Evolutionary conservation across 176 grass and related monocot species (phyloP).

Genomic region (Pontederia paniculata): DNA sequence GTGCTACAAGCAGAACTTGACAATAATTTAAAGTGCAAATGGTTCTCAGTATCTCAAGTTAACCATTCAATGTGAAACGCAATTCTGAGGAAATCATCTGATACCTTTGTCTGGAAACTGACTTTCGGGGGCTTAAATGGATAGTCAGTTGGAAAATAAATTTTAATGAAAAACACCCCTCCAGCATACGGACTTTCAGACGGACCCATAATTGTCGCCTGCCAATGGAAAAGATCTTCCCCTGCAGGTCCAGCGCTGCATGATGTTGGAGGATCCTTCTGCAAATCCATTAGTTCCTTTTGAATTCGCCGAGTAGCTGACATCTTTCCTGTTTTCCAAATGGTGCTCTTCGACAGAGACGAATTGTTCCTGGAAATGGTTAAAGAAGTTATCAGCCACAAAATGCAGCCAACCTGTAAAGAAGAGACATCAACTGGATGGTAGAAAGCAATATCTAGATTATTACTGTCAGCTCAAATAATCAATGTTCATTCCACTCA

Average conservation of each 20-base stretch:
- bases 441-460: too few relatives aligned
- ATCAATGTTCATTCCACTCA: too few relatives aligned
- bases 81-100: not conserved
- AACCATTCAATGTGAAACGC: not conserved
- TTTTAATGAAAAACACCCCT: not conserved
- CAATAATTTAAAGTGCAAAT: not conserved
- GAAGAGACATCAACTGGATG: too few relatives aligned
- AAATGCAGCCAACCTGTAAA: too few relatives aligned
- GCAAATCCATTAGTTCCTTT: not conserved
- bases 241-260: not conserved
- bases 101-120: not conserved
- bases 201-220: not conserved
- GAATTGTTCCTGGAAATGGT: too few relatives aligned
- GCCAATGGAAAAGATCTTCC: not conserved
- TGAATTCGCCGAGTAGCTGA: not conserved
- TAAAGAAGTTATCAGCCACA: too few relatives aligned
- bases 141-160: not conserved
- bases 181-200: not conserved
- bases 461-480: too few relatives aligned
- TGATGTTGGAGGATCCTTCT: slow-evolving; percentile 1
- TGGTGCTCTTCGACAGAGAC: too few relatives aligned
- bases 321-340: too few relatives aligned
- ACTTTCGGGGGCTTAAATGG: slow-evolving; percentile 2
- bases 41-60: not conserved
- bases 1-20: not conserved